Evolutionary conservation across 768 basidiomycete genomes (phyloP), one percentile per base, ranked within the genome.

Genomic region (Stropharia rugosoannulata): DNA sequence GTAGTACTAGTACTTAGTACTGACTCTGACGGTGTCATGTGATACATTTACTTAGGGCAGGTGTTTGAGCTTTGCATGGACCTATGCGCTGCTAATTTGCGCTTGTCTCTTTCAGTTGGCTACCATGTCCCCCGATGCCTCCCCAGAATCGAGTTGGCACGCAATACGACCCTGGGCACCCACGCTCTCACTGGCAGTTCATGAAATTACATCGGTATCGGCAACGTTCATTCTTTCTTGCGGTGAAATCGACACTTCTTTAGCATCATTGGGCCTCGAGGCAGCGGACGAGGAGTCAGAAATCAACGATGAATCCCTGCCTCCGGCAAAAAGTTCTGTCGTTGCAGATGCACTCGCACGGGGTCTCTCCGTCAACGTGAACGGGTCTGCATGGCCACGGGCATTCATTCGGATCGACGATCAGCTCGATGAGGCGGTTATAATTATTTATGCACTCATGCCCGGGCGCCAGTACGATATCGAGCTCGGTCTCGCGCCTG

Each of bases 401-500:
- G 88, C 91, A 19, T 81, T 92, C 64, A 83, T 91, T 54, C 84
- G 87, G 51, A 83, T 92, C 58, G 86, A 90, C 66, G 91, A 94
- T 42, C 81, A 84, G 51, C 79, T 80, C 0, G 93, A 95, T 61
- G 90, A 96, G 65, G 95, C 93, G 0, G 84, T 95, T 54, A 92
- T 97, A 50, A 90, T 96, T 56, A 83, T 98, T 25, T 95, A 93
- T 56, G 93, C 92, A 1, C 77, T 98, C 44, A 82, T 90, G 75
- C 94, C 93, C 3, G 90, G 90, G 1, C 81, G 90, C 54, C 90
- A 92, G 66, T 97, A 97, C 63, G 93, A 97, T 64, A 86, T 97
- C 49, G 90, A 94, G 64, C 75, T 97, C 10, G 86, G 81, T 1
- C 79, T 95, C 25, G 84, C 87, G 4, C 83, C 84, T 8, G 79